Conservation (phyloP, 1,139 yeast genomes). For the Saccharomyces hybrid region DNA sequence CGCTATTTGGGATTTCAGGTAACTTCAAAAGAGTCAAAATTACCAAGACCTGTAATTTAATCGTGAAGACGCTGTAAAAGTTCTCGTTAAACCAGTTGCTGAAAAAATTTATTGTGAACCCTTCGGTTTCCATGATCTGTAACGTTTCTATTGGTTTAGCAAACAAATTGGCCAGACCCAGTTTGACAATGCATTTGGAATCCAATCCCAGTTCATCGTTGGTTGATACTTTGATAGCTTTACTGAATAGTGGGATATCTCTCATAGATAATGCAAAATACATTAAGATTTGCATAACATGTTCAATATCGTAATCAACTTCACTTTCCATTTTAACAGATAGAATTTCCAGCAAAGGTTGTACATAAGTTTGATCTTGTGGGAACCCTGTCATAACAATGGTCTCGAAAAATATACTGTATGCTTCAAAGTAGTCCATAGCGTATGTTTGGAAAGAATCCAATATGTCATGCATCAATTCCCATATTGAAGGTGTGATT, state of each 20-base stretch:
- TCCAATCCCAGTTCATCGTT: slow-evolving; percentile 29
- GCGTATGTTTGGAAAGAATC: slow-evolving; percentile 49
- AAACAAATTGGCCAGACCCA: slow-evolving; percentile 57
- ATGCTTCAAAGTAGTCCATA: slow-evolving; percentile 67
- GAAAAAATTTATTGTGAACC: slow-evolving; percentile 46
- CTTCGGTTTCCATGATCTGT: slow-evolving; percentile 42
- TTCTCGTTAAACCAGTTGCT: slow-evolving; percentile 58
- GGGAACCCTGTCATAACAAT: slow-evolving; percentile 61
- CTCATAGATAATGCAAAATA: slow-evolving; percentile 30
- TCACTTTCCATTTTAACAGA: slow-evolving; percentile 33
- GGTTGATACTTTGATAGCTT: slow-evolving; percentile 25
- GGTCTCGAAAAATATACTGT: slow-evolving; percentile 69
- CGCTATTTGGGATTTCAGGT: slow-evolving; percentile 34
- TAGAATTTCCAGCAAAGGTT: slow-evolving; percentile 25
- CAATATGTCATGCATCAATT: slow-evolving; percentile 31
- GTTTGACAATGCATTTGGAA: slow-evolving; percentile 42
- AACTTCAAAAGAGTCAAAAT: slow-evolving; percentile 42
- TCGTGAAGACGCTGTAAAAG: slow-evolving; percentile 66
- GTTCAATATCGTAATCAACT: slow-evolving; percentile 37
- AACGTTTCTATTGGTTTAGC: slow-evolving; percentile 57
- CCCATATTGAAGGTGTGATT: slow-evolving; percentile 35
- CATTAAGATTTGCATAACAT: slow-evolving; percentile 35
- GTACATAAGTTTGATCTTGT: slow-evolving; percentile 37
- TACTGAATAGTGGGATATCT: slow-evolving; percentile 34
- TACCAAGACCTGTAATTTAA: slow-evolving; percentile 66